Evolutionary conservation across 768 basidiomycete species (phyloP), one percentile per base, ranked within the genome.

Genomic region (Rickenella mellea): DNA sequence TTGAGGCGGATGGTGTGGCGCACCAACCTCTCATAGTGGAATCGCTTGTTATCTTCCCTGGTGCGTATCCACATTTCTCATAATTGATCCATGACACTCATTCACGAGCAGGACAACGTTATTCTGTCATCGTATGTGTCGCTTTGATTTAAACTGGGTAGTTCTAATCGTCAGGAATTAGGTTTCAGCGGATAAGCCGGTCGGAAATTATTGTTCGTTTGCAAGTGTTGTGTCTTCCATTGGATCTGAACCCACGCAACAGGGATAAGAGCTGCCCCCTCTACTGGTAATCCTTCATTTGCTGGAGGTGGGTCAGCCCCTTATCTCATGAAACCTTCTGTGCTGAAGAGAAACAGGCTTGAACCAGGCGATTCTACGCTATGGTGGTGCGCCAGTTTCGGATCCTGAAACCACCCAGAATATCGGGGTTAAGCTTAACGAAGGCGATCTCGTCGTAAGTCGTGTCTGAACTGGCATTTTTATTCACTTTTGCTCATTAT

Each of bases 291-390:
- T 37, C 47, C 43, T 32, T 60, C 63, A 0, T 71, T 70, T 47
- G 51, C 57, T 8, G 49, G 50, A 41, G 58, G 63, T 2, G 51
- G n/a, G n/a, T n/a, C n/a, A n/a, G n/a, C n/a, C n/a, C n/a, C n/a
- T n/a, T n/a, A n/a, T n/a, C n/a, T n/a, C n/a, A n/a, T n/a, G n/a
- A n/a, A n/a, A n/a, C n/a, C n/a, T n/a, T n/a, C n/a, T n/a, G n/a
- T n/a, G n/a, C n/a, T n/a, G n/a, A n/a, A n/a, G n/a, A n/a, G n/a
- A n/a, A n/a, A n/a, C n/a, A n/a, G n/a, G n/a, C n/a, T n/a, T 51
- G 40, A 68, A 62, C 46, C 60, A 54, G n/a, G 68, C 66, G 24
- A 66, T 70, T 29, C 48, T 70, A 7, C 61, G 69, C 17, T 70
- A 70, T 43, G 42, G 36, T 15, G 63, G 62, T n/a, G 66, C 67